Evolutionary conservation across 352 stramenopile genomes (phyloP), one percentile per base, ranked within the genome.

Genomic region (Elongisporangium prolatum): DNA sequence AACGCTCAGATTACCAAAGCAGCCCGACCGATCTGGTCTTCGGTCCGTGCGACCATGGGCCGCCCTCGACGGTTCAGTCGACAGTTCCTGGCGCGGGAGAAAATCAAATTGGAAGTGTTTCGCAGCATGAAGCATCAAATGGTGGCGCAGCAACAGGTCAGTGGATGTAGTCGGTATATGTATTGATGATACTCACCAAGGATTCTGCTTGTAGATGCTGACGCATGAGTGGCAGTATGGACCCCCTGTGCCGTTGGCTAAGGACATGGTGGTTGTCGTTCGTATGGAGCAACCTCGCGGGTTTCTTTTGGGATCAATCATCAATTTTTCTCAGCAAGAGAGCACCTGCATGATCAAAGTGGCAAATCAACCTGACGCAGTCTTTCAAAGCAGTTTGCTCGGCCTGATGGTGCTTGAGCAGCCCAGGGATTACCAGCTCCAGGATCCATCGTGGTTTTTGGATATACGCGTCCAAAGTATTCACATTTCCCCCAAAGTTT

Each of bases 31-130:
- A 77, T 89, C 18, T 94, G 84, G 84, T 83, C 84, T 9, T 90
- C 83, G 0, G 73, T 94, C 56, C 75, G 82, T 18, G 66, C 77
- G 7, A 88, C 80, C 4, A 94, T 94, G 82, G 84, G 82, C 2
- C 75, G 72, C 24, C 80, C 80, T 21, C 75, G 84, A 37, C 80
- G 84, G 0, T 71, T 94, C 5, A 94, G 84, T 28, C 61, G 60
- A 14, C 65, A 72, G 8, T 93, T 91, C 53, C 80, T 93, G 18
- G 57, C 64, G 0, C 76, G 89, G 50, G 82, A 94, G 24, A 88
- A 84, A 24, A 44, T 78, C 21, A 91, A 90, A 50, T 66, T 92
- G 4, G 63, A 88, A 34, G 61, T 62, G n/a, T 89, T 80, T 55
- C 82, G 82, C 21, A 61, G 60, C 5, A 52, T 82, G 4, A 84